Conservation (phyloP, 2,329 filamentous ascomycete genomes). For the Stachybotrys chartarum region DNA sequence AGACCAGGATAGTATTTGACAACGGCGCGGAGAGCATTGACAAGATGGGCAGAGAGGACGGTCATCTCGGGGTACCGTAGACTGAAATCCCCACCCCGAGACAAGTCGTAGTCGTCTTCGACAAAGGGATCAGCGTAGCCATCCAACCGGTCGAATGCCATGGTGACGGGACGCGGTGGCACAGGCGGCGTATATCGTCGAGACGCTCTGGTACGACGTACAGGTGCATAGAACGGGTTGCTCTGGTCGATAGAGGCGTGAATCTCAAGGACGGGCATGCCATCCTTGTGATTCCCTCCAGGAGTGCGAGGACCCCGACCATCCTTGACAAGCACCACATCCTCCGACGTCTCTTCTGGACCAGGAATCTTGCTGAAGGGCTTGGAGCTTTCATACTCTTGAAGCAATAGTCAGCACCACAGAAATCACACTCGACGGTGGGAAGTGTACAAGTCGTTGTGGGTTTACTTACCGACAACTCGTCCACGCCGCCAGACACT, state of each 20-base stretch:
- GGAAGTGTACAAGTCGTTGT: not conserved
- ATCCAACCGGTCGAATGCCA: not conserved
- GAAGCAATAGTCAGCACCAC: not conserved
- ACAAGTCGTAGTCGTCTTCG: not conserved
- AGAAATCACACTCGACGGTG: not conserved
- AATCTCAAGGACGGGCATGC: not conserved
- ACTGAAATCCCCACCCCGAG: not conserved
- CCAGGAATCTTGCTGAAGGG: not conserved
- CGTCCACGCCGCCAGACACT: conserved; percentile 27
- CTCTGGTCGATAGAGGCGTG: not conserved
- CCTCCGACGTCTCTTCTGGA: not conserved
- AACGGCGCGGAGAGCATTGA: conserved; percentile 39
- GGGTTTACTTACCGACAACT: conserved; percentile 25
- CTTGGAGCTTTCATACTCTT: not conserved
- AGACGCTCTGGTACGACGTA: not conserved
- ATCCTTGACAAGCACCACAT: not conserved
- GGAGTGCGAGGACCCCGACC: not conserved
- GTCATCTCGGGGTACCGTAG: conserved; percentile 26
- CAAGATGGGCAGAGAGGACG: conserved; percentile 36
- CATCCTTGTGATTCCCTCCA: not conserved
- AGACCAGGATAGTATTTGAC: conserved; percentile 40
- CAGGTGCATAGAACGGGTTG: not conserved
- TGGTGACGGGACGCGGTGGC: not conserved
- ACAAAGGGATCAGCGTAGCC: not conserved
- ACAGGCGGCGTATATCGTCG: not conserved